Evolutionary conservation across 164 flowering plant species (phyloP), one percentile per base, ranked within the genome.

Genomic region (Nymphaea colorata): DNA sequence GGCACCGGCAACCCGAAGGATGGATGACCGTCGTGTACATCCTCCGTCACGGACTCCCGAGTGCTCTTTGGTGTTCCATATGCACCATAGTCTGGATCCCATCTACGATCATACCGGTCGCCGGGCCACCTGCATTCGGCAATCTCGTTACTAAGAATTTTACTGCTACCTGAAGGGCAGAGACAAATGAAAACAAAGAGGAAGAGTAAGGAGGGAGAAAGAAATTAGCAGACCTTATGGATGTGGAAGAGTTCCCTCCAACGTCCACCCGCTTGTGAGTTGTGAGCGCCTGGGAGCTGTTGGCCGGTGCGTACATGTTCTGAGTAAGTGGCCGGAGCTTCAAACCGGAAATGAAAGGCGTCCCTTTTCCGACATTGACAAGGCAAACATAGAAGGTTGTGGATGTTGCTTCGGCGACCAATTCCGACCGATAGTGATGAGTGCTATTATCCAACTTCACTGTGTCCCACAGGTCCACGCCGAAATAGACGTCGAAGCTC

Each of bases 321-420:
- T 17, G 10, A 17, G 12, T 3, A 10, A 61, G 17, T 0, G 67
- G 75, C 71, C 84, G 76, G 6, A 79, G 68, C 64, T 82, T 84
- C 61, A 84, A 62, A 36, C 66, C 75, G 4, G 85, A 80, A 36
- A 82, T 74, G 71, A 80, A 82, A 67, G 85, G 87, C 2, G 73
- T 71, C 18, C 85, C 85, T 0, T 2, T 55, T 3, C 76, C 81
- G 2, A 61, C 79, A 59, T 84, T 74, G 25, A 76, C 72, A 2
- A 84, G 85, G 45, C 87, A 84, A 12, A 79, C 75, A 14, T 69
- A 12, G 17, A 80, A 6, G 51, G 45, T 61, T 43, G 76, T 67
- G 3, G 63, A 25, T 2, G 43, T 2, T 1, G 79, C 72, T 3
- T 71, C 51, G 16, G 64, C 66, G 0, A 82, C 73, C 16, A 78